These are phyloP conservation scores for Harrya chromipes DNA, from an alignment of 768 basidiomycete genomes.

Conservation along the genomic window DNA sequence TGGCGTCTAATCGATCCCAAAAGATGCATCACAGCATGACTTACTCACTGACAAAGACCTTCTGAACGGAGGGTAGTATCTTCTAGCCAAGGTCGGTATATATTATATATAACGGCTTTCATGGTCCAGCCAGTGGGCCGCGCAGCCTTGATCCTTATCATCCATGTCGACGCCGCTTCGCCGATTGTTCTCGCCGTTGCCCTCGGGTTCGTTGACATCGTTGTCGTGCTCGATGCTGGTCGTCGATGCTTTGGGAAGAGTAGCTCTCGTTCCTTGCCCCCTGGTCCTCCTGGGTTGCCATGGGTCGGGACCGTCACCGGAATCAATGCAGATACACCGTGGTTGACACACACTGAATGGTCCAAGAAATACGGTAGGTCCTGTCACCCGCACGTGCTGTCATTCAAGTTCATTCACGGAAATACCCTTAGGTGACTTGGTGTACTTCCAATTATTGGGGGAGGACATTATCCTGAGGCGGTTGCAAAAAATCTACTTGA, in stretches of 20 bases:
- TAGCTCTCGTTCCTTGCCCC: not conserved
- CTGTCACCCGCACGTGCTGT: no score
- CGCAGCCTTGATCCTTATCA: not conserved
- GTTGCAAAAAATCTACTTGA: not conserved
- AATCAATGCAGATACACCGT: not conserved
- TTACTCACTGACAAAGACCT: no score
- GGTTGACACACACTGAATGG: not conserved
- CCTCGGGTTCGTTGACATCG: not conserved
- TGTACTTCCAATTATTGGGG: not conserved
- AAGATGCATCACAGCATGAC: no score
- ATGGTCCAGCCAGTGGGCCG: no score
- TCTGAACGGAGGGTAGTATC: no score
- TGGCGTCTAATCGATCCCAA: no score
- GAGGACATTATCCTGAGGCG: not conserved
- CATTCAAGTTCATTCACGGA: no score
- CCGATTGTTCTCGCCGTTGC: not conserved
- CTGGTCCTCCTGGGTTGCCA: conserved; percentile 2
- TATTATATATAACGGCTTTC: no score
- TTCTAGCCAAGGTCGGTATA: no score
- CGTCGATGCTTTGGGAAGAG: not conserved
- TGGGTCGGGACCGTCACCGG: not conserved
- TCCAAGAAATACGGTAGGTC: not conserved
- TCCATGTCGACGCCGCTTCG: not conserved
- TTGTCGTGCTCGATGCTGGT: not conserved
- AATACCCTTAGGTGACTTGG: not conserved